phyloP scores from a whole-genome alignment of 2,329 filamentous ascomycete species.

The Alternaria sp. region DNA sequence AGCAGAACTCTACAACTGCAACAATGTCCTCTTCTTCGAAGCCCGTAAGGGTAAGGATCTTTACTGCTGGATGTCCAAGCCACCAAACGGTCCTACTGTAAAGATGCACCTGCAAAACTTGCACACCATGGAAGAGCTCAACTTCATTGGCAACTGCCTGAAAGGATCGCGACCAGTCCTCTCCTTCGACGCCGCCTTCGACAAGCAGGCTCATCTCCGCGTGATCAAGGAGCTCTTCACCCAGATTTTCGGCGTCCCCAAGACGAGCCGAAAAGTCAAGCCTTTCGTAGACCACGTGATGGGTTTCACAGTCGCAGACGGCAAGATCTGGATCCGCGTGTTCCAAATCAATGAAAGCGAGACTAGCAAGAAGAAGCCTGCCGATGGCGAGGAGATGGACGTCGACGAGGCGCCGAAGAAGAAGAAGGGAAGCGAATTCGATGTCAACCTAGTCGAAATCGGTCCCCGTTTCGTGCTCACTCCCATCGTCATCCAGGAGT shows the following conservation, averaged over 20 bases:
- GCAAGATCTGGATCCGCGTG: constrained; percentile 94
- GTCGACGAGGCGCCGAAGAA: constrained; percentile 44
- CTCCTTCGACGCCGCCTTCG: constrained; percentile 89
- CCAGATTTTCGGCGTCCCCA: constrained; percentile 90
- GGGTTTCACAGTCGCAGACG: constrained; percentile 87
- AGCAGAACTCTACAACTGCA: constrained; percentile 83
- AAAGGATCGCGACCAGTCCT: constrained; percentile 91
- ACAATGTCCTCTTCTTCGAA: constrained; percentile 94
- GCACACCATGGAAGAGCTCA: constrained; percentile 95
- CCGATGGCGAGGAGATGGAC: constrained; percentile 50
- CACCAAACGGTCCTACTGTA: constrained; percentile 79
- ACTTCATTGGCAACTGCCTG: constrained; percentile 95
- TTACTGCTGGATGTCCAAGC: constrained; percentile 91
- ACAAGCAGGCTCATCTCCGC: constrained; percentile 77
- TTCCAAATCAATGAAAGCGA: constrained; percentile 92
- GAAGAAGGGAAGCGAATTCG: constrained; percentile 66
- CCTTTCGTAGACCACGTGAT: constrained; percentile 97
- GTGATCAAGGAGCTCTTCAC: constrained; percentile 89
- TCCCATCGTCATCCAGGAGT: constrained; percentile 93
- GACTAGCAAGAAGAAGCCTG: constrained; percentile 54
- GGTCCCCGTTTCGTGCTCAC: constrained; percentile 92
- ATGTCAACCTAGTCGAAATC: constrained; percentile 87
- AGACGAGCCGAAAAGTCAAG: constrained; percentile 86
- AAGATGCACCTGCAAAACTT: constrained; percentile 84
- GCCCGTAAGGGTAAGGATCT: constrained; percentile 92